These are phyloP conservation scores for Chlamydomonas eustigma DNA, from an alignment of 139 green algal genomes.

Conservation along the genomic window DNA sequence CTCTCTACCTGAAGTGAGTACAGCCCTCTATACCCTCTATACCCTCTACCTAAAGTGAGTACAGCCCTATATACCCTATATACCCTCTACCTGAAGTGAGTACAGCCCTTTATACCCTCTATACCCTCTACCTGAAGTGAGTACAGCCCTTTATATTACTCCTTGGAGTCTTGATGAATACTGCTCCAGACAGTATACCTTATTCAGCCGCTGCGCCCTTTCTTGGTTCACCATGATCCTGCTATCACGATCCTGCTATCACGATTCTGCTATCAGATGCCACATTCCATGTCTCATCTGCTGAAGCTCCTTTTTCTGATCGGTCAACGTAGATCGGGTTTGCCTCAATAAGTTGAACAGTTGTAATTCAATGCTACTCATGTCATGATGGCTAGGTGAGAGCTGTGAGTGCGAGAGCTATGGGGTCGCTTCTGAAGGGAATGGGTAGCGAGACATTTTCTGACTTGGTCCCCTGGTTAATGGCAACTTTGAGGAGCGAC, in stretches of 20 bases:
- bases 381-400: too few species aligned
- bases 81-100: slow-evolving; percentile 86
- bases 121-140: slow-evolving; percentile 85
- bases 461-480: slow-evolving; percentile 84
- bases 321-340: too few species aligned
- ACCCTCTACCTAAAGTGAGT: slow-evolving; percentile 78
- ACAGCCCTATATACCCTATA: slow-evolving; percentile 63
- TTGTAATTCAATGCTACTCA: too few species aligned
- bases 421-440: slow-evolving; percentile 54
- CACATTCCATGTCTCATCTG: too few species aligned
- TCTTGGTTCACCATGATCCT: too few species aligned
- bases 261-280: too few species aligned
- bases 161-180: too few species aligned
- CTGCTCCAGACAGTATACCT: too few species aligned
- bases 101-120: slow-evolving; percentile 67
- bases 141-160: slow-evolving; percentile 49
- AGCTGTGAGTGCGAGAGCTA: slow-evolving; percentile 75
- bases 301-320: too few species aligned
- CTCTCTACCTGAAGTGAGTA: slow-evolving; percentile 80
- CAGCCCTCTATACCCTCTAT: slow-evolving; percentile 77
- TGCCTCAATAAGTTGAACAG: too few species aligned
- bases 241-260: too few species aligned
- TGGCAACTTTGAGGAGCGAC: slow-evolving; percentile 72
- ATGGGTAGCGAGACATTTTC: slow-evolving; percentile 71
- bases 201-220: too few species aligned